A percentile compares a stretch with the other conserved stretches of the same genome.
These are phyloP conservation scores for Fusarium staphyleae DNA, from an alignment of 2,329 filamentous ascomycete genomes.

Conservation along the genomic window DNA sequence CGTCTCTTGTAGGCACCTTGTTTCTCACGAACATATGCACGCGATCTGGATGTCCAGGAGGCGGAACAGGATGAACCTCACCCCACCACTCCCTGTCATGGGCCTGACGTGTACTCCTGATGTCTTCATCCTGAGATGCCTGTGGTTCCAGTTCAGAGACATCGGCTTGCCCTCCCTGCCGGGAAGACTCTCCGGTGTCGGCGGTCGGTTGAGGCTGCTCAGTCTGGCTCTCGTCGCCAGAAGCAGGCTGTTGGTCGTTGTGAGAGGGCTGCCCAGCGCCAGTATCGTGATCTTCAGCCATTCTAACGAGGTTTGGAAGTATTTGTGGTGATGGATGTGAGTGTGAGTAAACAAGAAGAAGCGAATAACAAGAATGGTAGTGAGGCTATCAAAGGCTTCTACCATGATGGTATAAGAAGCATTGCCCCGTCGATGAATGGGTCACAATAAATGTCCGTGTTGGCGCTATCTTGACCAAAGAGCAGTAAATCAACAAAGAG, in stretches of 20 bases:
- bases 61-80: not conserved
- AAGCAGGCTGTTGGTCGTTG: not conserved
- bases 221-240: not conserved
- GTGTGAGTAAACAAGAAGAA: not conserved
- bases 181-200: not conserved
- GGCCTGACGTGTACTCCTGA: not conserved
- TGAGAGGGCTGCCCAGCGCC: not conserved
- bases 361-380: not conserved
- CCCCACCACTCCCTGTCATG: constrained; percentile 16
- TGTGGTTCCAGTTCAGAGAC: not conserved
- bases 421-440: not conserved
- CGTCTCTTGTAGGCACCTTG: constrained; percentile 4
- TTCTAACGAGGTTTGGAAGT: not conserved
- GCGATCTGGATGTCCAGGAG: constrained; percentile 14
- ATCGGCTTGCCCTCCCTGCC: not conserved
- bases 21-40: constrained; percentile 14
- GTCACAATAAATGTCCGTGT: not conserved
- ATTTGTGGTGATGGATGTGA: not conserved
- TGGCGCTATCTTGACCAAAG: not conserved
- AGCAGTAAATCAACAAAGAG: not conserved
- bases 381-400: not conserved
- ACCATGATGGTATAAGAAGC: not conserved
- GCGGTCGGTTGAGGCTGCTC: not conserved
- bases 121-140: not conserved
- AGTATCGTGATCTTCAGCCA: not conserved